A percentile compares a stretch with the other conserved stretches of the same genome.
These are phyloP conservation scores for Pelargonium cotyledonis DNA, from an alignment of 441 rosid genomes.

Conservation along the genomic window DNA sequence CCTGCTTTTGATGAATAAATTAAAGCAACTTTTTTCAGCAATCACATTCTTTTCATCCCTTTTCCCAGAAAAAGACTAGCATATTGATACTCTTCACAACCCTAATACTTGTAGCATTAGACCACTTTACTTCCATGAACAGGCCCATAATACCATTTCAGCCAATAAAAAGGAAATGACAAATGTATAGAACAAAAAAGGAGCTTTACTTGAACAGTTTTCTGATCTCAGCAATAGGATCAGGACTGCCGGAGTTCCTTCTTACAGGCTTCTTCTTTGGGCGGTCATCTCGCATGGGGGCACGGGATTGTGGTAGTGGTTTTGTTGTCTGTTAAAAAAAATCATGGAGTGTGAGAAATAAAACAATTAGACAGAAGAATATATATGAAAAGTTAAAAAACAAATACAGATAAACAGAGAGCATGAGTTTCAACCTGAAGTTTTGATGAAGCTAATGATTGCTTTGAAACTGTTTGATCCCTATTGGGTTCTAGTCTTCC, in stretches of 20 bases:
- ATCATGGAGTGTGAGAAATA: conserved; percentile 10
- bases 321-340: conserved; percentile 36
- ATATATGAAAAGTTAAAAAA: background rate
- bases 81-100: no score
- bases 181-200: background rate
- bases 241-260: conserved; percentile 28
- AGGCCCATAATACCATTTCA: no score
- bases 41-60: no score
- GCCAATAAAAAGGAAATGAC: no score
- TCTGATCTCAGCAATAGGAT: conserved; percentile 58
- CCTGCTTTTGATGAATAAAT: no score
- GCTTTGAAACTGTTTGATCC: conserved; percentile 36
- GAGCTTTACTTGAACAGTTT: conserved; percentile 50
- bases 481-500: conserved; percentile 34
- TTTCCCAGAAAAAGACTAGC: no score
- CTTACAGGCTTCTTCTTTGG: conserved; percentile 54
- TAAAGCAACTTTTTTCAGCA: no score
- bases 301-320: conserved; percentile 32
- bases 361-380: background rate
- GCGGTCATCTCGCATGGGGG: conserved; percentile 29
- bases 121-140: no score
- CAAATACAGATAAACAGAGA: background rate
- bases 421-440: conserved; percentile 38
- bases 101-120: no score
- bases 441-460: conserved; percentile 35